Conservation (phyloP, 2,329 filamentous ascomycete species). For the Sarocladium brachiariae region DNA sequence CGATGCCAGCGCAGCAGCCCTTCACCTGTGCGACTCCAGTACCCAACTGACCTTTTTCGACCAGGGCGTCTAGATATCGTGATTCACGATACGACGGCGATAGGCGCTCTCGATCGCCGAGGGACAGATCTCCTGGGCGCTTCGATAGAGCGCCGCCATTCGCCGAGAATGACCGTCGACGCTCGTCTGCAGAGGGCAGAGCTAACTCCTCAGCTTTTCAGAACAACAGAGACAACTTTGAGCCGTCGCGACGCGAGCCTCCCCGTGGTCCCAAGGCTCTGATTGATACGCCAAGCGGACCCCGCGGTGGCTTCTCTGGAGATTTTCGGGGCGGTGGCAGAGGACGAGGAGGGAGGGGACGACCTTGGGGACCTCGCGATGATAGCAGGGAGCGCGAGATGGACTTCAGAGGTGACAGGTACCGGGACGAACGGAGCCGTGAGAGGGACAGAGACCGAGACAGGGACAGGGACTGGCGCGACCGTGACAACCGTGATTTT, state of each 20-base stretch:
- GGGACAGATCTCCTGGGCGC: conserved; percentile 64
- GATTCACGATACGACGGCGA: conserved; percentile 53
- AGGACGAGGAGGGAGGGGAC: conserved; percentile 44
- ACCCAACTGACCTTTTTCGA: conserved; percentile 8
- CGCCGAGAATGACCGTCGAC: conserved; percentile 60
- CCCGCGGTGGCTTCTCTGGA: conserved; percentile 58
- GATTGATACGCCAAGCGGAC: conserved; percentile 61
- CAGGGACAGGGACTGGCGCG: conserved; percentile 40
- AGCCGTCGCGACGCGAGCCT: conserved; percentile 57
- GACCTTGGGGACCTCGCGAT: conserved; percentile 49
- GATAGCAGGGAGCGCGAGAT: conserved; percentile 55
- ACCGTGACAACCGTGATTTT: conserved; percentile 26
- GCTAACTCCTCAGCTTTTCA: conserved; percentile 54
- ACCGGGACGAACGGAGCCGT: conserved; percentile 52
- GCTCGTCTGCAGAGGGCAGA: conserved; percentile 54
- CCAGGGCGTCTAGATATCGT: conserved; percentile 46
- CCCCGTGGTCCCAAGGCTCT: conserved; percentile 77
- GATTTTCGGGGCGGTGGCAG: conserved; percentile 47
- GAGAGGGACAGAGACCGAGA: conserved; percentile 53
- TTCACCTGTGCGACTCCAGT: neutral
- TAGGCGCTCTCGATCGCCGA: conserved; percentile 56
- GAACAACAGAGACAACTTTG: conserved; percentile 51
- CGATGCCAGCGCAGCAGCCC: neutral
- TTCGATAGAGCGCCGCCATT: conserved; percentile 51
- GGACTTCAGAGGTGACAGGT: conserved; percentile 54